A percentile compares a stretch with the other conserved stretches of the same genome.
Evolutionary conservation across 495 filamentous ascomycete species (phyloP).

Genomic region (Aspergillus leporis): DNA sequence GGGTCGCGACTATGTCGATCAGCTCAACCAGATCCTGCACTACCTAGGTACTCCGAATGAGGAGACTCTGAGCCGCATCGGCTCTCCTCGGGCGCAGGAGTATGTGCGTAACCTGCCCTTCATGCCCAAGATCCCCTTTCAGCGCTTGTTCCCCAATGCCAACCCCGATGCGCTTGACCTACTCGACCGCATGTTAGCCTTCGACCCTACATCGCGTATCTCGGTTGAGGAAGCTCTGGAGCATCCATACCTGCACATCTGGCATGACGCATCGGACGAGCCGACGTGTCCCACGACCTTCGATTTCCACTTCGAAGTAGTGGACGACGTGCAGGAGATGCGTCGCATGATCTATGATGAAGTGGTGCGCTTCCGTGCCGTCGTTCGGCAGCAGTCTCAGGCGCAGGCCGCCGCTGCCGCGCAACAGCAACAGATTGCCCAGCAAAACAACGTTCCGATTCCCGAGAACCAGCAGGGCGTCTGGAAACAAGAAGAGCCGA

Average conservation of each 20-base stretch:
- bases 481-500: conserved; percentile 81
- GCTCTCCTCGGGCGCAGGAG: conserved; percentile 93
- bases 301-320: conserved; percentile 96
- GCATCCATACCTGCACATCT: conserved; percentile 94
- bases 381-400: conserved; percentile 68
- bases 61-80: conserved; percentile 90
- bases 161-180: conserved; percentile 96
- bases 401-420: conserved; percentile 35
- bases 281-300: conserved; percentile 89
- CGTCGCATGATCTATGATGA: conserved; percentile 96
- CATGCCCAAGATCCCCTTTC: conserved; percentile 93
- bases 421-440: conserved; percentile 41
- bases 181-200: conserved; percentile 93
- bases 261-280: conserved; percentile 97
- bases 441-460: conserved; percentile 66
- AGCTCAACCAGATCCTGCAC: conserved; percentile 98
- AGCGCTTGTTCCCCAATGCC: conserved; percentile 84
- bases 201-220: conserved; percentile 89
- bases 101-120: conserved; percentile 97
- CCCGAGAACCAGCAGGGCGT: conserved; percentile 64
- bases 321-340: conserved; percentile 92
- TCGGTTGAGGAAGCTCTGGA: conserved; percentile 91
- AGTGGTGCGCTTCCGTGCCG: conserved; percentile 74
- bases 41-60: conserved; percentile 96
- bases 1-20: conserved; percentile 97